Evolutionary conservation across 768 basidiomycete genomes (phyloP).

Genomic region (Cyclocybe aegerita): DNA sequence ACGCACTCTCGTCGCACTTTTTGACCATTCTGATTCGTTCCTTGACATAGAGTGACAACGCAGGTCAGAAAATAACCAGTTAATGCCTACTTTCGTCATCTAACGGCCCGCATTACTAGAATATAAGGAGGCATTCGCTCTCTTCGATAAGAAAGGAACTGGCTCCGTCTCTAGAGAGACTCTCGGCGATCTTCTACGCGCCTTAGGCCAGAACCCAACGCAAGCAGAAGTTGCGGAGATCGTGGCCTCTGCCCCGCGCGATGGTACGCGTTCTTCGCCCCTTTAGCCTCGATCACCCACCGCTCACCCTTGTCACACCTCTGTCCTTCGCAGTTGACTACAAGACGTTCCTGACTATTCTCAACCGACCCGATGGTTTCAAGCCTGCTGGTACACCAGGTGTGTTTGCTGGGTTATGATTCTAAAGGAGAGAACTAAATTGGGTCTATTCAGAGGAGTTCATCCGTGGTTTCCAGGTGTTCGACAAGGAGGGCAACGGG

Average conservation of each 20-base stretch:
- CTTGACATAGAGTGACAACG: constrained; percentile 34
- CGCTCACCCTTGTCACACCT: background rate
- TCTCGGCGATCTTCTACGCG: constrained; percentile 89
- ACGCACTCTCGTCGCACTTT: background rate
- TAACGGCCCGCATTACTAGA: constrained; percentile 41
- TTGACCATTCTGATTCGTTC: background rate
- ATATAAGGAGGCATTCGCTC: constrained; percentile 96
- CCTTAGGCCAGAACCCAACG: constrained; percentile 98
- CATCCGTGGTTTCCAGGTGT: constrained; percentile 98
- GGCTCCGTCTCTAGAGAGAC: constrained; percentile 87
- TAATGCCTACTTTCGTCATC: background rate
- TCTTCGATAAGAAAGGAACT: constrained; percentile 96
- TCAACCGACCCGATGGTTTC: constrained; percentile 95
- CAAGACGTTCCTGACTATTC: constrained; percentile 84
- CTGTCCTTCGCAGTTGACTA: constrained; percentile 69
- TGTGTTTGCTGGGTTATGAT: constrained; percentile 30
- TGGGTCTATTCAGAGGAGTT: constrained; percentile 76
- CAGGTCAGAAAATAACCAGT: constrained; percentile 21
- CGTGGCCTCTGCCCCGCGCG: constrained; percentile 66
- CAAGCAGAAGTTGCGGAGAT: constrained; percentile 95
- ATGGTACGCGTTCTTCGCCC: constrained; percentile 47
- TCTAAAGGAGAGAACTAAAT: background rate
- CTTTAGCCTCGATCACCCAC: background rate
- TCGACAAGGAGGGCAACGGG: constrained; percentile 94
- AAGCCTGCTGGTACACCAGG: constrained; percentile 96